phyloP scores from a whole-genome alignment of 306 rosid genomes.

The Dryas octopetala region DNA sequence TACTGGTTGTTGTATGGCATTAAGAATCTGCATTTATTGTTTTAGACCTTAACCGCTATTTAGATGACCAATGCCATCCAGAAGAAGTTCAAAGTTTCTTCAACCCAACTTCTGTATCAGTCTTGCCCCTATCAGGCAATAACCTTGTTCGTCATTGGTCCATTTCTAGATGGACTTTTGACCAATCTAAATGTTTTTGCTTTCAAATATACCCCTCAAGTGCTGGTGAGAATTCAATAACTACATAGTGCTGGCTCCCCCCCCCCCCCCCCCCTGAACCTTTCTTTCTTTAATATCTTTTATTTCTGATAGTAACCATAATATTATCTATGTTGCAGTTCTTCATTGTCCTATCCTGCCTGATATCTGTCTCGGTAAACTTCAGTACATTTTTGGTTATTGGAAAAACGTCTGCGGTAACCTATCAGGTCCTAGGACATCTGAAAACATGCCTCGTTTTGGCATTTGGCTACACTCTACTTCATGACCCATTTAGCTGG shows the following conservation, averaged over 20 bases:
- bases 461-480: conserved; percentile 85
- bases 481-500: conserved; percentile 92
- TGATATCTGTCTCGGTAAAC: conserved; percentile 91
- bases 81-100: conserved; percentile 93
- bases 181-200: conserved; percentile 81
- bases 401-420: conserved; percentile 96
- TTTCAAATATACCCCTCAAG: conserved; percentile 79
- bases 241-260: background rate
- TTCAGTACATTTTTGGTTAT: conserved; percentile 96
- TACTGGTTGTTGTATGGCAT: background rate
- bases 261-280: background rate
- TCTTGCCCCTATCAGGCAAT: conserved; percentile 92
- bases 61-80: conserved; percentile 99
- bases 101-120: conserved; percentile 94
- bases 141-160: conserved; percentile 78
- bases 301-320: conserved; percentile 1
- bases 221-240: conserved; percentile 65
- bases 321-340: conserved; percentile 44
- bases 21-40: background rate
- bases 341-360: conserved; percentile 87
- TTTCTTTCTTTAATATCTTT: conserved; percentile 10
- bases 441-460: conserved; percentile 91
- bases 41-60: conserved; percentile 52
- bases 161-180: conserved; percentile 80
- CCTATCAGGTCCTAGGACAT: conserved; percentile 98